Percentiles rank a stretch among this genome's conserved stretches.
phyloP scores from a whole-genome alignment of 1,284 basidiomycete species.

The Ceratobasidium sp. region DNA sequence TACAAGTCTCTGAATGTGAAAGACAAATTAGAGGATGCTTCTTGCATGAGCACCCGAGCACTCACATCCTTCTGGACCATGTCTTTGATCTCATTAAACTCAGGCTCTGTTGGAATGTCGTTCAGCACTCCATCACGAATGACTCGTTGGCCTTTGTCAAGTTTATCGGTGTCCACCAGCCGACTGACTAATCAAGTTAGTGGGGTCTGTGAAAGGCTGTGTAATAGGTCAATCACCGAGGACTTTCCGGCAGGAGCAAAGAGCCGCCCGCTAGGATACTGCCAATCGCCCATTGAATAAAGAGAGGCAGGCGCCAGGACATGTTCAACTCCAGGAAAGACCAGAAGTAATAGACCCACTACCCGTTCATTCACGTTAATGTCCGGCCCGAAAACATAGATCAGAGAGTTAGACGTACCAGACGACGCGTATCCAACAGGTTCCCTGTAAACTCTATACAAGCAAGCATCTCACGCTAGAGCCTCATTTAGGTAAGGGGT shows the following conservation, averaged over 20 bases:
- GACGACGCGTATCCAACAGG: slow-evolving; percentile 94
- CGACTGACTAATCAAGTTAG: slow-evolving; percentile 66
- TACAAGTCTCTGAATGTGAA: slow-evolving; percentile 67
- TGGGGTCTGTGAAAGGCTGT: background rate
- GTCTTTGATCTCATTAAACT: slow-evolving; percentile 94
- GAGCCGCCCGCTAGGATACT: slow-evolving; percentile 85
- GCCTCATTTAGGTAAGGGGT: slow-evolving; percentile 44
- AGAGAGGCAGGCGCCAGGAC: slow-evolving; percentile 87
- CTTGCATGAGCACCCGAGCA: background rate
- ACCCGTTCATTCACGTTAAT: slow-evolving; percentile 10
- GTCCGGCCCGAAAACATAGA: background rate
- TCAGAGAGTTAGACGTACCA: slow-evolving; percentile 69
- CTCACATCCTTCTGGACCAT: slow-evolving; percentile 84
- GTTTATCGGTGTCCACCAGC: slow-evolving; percentile 91
- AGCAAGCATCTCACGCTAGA: slow-evolving; percentile 86
- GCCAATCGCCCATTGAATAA: slow-evolving; percentile 90
- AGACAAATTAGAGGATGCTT: background rate
- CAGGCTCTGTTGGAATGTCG: slow-evolving; percentile 79
- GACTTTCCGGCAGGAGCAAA: slow-evolving; percentile 92
- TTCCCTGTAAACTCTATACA: slow-evolving; percentile 98
- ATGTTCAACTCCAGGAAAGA: slow-evolving; percentile 86
- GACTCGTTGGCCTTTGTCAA: slow-evolving; percentile 87
- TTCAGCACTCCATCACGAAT: slow-evolving; percentile 89
- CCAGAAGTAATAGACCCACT: slow-evolving; percentile 97
- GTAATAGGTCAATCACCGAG: slow-evolving; percentile 68